Percentiles rank a stretch among this genome's conserved stretches.
phyloP scores from a whole-genome alignment of 768 basidiomycete species.

The Lactarius tabidus region DNA sequence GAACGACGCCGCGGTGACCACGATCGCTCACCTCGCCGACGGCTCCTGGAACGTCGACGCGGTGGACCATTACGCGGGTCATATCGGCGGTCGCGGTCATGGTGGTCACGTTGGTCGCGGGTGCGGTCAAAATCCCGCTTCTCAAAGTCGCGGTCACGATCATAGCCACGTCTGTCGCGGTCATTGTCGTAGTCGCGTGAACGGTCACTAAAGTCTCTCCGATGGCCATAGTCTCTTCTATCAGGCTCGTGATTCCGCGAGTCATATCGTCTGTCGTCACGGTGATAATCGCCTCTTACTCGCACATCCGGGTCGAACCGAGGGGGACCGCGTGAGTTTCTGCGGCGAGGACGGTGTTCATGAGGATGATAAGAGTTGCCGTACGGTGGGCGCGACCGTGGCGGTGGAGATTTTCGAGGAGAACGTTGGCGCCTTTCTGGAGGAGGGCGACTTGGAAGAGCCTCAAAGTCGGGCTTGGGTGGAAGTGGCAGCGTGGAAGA shows the following conservation, averaged over 20 bases:
- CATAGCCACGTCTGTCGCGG: conserved; percentile 14
- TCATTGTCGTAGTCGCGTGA: conserved; percentile 12
- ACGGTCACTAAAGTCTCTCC: conserved; percentile 18
- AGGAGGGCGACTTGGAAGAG: conserved; percentile 25
- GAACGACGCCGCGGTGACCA: conserved; percentile 25
- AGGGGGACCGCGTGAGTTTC: conserved; percentile 17
- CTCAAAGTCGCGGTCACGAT: conserved; percentile 19
- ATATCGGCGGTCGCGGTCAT: conserved; percentile 16
- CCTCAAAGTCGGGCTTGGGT: conserved; percentile 34
- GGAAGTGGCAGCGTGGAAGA: conserved; percentile 35
- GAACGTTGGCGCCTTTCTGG: conserved; percentile 29
- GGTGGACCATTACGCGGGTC: conserved; percentile 16
- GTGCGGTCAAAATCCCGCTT: conserved; percentile 17
- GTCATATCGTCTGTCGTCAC: conserved; percentile 20
- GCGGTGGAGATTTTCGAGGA: conserved; percentile 21
- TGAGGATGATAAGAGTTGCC: conserved; percentile 13
- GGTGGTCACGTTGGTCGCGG: conserved; percentile 11
- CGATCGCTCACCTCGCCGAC: conserved; percentile 16
- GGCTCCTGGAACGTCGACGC: conserved; percentile 22
- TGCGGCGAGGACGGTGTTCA: conserved; percentile 16
- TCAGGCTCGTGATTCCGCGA: conserved; percentile 19
- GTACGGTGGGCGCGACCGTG: conserved; percentile 19
- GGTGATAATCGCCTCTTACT: conserved; percentile 18
- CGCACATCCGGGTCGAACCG: conserved; percentile 14
- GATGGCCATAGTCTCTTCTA: conserved; percentile 13